These are phyloP conservation scores for Penicillium sp. DNA, from an alignment of 2,329 filamentous ascomycete genomes.

Conservation along the genomic window DNA sequence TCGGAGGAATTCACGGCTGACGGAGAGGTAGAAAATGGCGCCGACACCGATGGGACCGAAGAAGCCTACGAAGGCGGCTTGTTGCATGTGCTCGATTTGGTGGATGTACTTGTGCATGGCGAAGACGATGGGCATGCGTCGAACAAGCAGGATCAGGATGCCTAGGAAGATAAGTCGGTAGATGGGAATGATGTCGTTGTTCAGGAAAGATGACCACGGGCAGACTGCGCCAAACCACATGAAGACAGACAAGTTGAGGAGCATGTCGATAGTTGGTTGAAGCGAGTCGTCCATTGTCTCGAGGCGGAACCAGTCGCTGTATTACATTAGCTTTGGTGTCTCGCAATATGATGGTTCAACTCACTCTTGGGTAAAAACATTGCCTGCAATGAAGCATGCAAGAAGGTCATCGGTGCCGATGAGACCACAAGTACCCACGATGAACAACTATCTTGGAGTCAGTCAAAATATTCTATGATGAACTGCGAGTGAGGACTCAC, in stretches of 20 bases:
- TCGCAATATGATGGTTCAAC: slow-evolving; percentile 15
- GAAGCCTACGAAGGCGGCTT: slow-evolving; percentile 85
- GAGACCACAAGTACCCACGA: slow-evolving; percentile 81
- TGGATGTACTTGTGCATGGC: slow-evolving; percentile 71
- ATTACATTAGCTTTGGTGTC: slow-evolving; percentile 14
- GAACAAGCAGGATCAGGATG: slow-evolving; percentile 71
- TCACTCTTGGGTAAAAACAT: slow-evolving; percentile 82
- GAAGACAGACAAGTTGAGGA: slow-evolving; percentile 84
- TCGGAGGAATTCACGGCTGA: slow-evolving; percentile 71
- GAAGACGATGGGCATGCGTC: slow-evolving; percentile 74
- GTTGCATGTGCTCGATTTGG: slow-evolving; percentile 70
- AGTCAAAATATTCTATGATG: slow-evolving; percentile 1
- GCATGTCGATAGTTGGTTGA: slow-evolving; percentile 93
- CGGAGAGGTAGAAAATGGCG: slow-evolving; percentile 84
- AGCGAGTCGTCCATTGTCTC: slow-evolving; percentile 87
- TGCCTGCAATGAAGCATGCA: slow-evolving; percentile 89
- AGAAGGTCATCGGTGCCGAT: slow-evolving; percentile 86
- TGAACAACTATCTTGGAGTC: slow-evolving; percentile 60
- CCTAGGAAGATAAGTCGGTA: slow-evolving; percentile 72
- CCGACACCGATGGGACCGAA: slow-evolving; percentile 91
- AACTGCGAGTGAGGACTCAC: slow-evolving; percentile 42
- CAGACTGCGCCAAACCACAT: slow-evolving; percentile 87
- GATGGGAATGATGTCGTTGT: slow-evolving; percentile 68
- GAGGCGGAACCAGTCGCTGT: slow-evolving; percentile 81
- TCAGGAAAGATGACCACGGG: slow-evolving; percentile 70